These are phyloP conservation scores for Yamadazyma takamatsuzukensis DNA, from an alignment of 805 yeast species.

Conservation along the genomic window DNA sequence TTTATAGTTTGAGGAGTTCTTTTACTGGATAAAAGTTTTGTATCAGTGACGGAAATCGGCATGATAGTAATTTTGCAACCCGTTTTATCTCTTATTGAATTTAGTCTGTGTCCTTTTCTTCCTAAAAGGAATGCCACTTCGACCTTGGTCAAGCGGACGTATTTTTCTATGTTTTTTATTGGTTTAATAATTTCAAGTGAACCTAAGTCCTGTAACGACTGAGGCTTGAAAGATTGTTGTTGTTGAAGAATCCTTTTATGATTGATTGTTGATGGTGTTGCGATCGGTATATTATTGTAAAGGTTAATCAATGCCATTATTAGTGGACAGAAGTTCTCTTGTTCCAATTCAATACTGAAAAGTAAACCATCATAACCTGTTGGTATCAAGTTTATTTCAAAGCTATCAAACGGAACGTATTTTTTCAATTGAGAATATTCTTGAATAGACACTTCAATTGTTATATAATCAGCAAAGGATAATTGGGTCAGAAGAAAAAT, in stretches of 20 bases:
- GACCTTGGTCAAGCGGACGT: slow-evolving; percentile 10
- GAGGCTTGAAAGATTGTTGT: too few relatives aligned
- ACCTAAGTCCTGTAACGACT: too few relatives aligned
- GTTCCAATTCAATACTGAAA: slow-evolving; percentile 3
- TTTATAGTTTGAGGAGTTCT: slow-evolving; percentile 15
- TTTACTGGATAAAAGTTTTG: slow-evolving; percentile 9
- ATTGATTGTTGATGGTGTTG: too few relatives aligned
- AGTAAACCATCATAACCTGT: slow-evolving; percentile 8
- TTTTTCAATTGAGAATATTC: slow-evolving; percentile 3
- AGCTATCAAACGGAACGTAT: neutral
- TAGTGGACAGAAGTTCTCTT: neutral
- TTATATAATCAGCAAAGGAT: slow-evolving; percentile 4
- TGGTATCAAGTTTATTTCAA: slow-evolving; percentile 7
- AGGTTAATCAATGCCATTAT: neutral
- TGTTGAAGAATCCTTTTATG: too few relatives aligned
- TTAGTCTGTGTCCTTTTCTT: slow-evolving; percentile 19
- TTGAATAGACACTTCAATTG: slow-evolving; percentile 5
- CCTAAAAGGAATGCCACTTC: slow-evolving; percentile 26
- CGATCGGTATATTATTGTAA: too few relatives aligned
- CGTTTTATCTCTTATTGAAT: slow-evolving; percentile 17
- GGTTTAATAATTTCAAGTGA: too few relatives aligned
- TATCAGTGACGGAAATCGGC: slow-evolving; percentile 11
- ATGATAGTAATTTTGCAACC: slow-evolving; percentile 20
- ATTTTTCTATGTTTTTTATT: neutral
- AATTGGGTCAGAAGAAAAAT: slow-evolving; percentile 5